Conservation (phyloP, 139 green algal species). For the Chlorella sp. region DNA sequence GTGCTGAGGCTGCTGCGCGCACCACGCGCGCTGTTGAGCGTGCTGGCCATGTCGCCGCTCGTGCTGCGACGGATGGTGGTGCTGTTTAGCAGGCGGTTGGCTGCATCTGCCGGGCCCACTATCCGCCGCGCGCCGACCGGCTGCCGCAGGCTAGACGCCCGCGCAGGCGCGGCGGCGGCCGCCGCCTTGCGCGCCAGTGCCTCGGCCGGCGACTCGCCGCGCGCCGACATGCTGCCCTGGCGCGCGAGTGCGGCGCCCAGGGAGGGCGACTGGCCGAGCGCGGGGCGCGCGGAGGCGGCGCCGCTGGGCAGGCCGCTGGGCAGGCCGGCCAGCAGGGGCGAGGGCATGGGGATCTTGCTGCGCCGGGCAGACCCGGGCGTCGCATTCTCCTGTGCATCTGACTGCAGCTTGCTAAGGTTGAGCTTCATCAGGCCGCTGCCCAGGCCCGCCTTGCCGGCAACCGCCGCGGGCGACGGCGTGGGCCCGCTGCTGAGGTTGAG, state of each 20-base stretch:
- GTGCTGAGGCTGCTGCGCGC: constrained; percentile 10
- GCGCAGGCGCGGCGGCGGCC: not conserved
- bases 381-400: constrained; percentile 11
- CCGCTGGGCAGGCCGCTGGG: constrained; percentile 2
- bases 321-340: not conserved
- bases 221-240: not conserved
- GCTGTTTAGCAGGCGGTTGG: not conserved
- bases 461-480: not conserved
- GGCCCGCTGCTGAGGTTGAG: constrained; percentile 22
- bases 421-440: constrained; percentile 16
- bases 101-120: too few species aligned
- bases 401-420: constrained; percentile 14
- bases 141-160: not conserved
- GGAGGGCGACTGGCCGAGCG: not conserved
- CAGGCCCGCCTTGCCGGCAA: not conserved
- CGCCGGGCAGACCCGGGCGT: constrained; percentile 19
- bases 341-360: constrained; percentile 13
- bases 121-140: not conserved
- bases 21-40: constrained; percentile 23
- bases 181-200: not conserved
- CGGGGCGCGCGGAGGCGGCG: constrained; percentile 18
- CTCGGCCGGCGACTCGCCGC: constrained; percentile 15
- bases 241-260: constrained; percentile 6
- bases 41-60: constrained; percentile 1
- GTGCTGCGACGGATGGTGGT: constrained; percentile 5